Base-by-base conservation (phyloP, 208 protist genomes). In the Leishmania lainsoni region DNA sequence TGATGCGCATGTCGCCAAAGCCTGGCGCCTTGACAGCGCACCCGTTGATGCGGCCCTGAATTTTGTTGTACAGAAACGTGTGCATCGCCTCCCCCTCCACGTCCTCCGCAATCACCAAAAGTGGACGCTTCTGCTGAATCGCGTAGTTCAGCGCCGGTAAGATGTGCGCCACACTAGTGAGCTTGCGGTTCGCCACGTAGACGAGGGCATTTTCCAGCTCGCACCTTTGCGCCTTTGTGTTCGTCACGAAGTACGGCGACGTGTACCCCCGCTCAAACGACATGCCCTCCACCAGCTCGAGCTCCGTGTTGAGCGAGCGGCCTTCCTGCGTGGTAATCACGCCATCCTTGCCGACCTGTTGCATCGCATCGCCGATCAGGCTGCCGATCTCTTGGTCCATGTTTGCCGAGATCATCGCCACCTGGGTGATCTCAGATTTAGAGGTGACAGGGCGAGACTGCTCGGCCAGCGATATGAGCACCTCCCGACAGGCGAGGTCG, bases 331-430 rank as follows among this genome's bases (percentile, higher is more conserved):
- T 99, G n/a, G 99, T 99, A 91, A 99, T 99, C 49, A 99, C 99
- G 81, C 99, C 99, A 84, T 99, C 98, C 86, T 99, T 99, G 80
- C 99, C 99, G 22, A 99, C 99, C 83, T 98, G 97, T 89, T 99
- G 98, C 99, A 99, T 99, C 10, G 99, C 99, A 52, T 97, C 92
- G 26, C 99, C 98, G 81, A 99, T 99, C n/a, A 99, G 92, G 71
- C 96, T 90, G 70, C 99, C 99, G 84, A 99, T 99, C 69, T 98
- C 98, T 17, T 85, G 87, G 83, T 99, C 99, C 84, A 99, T 99
- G 92, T 99, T 99, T 12, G 99, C 99, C 5, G 99, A 99, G 76
- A 99, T 99, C 83, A 99, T 99, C n/a, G 99, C 99, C 54, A 99
- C 99, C 89, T 99, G 98, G 52, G 90, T 95, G 80, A 99, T 99